Base-by-base conservation (phyloP, 306 rosid species). In the Mimosa bimucronata region DNA sequence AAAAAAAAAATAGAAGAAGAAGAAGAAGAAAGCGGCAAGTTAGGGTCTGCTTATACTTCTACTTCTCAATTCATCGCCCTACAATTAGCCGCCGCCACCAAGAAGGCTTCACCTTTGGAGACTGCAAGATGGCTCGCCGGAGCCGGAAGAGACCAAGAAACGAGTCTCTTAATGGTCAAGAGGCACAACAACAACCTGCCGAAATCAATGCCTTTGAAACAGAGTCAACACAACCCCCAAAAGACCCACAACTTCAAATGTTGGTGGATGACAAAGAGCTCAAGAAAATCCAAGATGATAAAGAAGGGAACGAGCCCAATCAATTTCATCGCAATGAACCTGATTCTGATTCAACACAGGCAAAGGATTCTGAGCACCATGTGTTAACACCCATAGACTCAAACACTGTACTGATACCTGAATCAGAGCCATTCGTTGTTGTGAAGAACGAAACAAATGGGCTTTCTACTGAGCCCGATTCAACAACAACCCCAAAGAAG, bases 391-490 rank as follows among this genome's bases (percentile, higher is more conserved):
- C 88, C 0, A 77, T 76, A 80, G 89, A 79, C 48, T 37, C 48
- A 9, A 23, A 81, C 79, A 83, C 23, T 19, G 18, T 69, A 11
- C 82, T 80, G 28, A 77, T 74, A 34, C 87, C 82, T 38, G 64
- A 77, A 61, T 83, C 85, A 23, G 91, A 86, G 55, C 87, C 85
- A 34, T n/a, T n/a, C n/a, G 83, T 55, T 21, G 13, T 21, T 7
- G 5, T 7, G 9, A 55, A 9, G 28, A 55, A 55, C 28, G 28
- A 55, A 7, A 9, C 62, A 5, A 55, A 21, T 55, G 13, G 9
- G 21, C 14, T 55, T 55, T 55, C 13, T 28, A 2, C 80, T n/a
- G n/a, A n/a, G n/a, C n/a, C n/a, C n/a, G n/a, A n/a, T n/a, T n/a
- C n/a, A n/a, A n/a, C n/a, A n/a, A n/a, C n/a, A n/a, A n/a, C n/a